Evolutionary conservation across 2,329 filamentous ascomycete genomes (phyloP).

Genomic region (Lasiodiplodia theobromae): DNA sequence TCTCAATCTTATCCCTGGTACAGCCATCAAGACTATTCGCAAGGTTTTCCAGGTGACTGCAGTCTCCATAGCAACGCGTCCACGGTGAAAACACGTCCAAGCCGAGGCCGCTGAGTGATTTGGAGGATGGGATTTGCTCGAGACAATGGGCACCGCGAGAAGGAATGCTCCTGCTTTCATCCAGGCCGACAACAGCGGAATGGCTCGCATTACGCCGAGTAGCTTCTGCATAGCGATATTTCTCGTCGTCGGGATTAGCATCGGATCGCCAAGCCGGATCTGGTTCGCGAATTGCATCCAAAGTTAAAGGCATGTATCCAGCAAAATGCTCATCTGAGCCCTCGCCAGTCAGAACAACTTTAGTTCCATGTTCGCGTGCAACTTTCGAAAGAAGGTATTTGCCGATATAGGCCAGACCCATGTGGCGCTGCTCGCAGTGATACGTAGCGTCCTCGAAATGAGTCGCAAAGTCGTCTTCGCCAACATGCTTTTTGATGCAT

Average conservation of each 20-base stretch:
- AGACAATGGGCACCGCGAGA: background rate
- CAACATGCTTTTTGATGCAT: constrained; percentile 52
- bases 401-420: constrained; percentile 61
- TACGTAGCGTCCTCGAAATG: constrained; percentile 55
- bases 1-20: constrained; percentile 39
- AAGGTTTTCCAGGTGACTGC: constrained; percentile 29
- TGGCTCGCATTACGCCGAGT: background rate
- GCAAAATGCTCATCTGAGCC: constrained; percentile 63
- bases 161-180: background rate
- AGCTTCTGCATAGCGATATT: background rate
- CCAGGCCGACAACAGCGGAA: background rate
- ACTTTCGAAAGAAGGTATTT: constrained; percentile 59
- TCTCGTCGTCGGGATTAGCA: background rate
- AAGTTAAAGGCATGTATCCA: constrained; percentile 58
- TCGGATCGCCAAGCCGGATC: constrained; percentile 43
- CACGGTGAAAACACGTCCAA: constrained; percentile 34
- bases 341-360: constrained; percentile 62
- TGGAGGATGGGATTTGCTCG: background rate
- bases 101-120: background rate
- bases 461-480: constrained; percentile 52
- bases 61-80: constrained; percentile 4
- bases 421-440: constrained; percentile 53
- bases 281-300: constrained; percentile 46
- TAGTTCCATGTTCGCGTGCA: constrained; percentile 55
- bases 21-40: constrained; percentile 42